phyloP scores from a whole-genome alignment of 73 alveolate species.

The Stentor coeruleus region DNA sequence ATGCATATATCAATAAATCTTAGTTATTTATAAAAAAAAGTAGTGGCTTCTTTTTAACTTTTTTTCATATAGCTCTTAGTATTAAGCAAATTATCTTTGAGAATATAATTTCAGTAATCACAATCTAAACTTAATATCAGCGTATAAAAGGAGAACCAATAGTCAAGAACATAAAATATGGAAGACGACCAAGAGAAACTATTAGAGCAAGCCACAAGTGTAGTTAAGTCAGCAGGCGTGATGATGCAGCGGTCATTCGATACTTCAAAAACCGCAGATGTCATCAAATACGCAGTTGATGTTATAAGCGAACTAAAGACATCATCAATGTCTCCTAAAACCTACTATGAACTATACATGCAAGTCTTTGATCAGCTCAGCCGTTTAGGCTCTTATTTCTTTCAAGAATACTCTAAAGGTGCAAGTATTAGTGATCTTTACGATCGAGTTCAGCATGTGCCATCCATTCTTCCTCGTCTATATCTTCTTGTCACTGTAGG shows the following conservation, averaged over 20 bases:
- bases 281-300: constrained; percentile 83
- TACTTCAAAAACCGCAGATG: constrained; percentile 78
- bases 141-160: too few relatives aligned
- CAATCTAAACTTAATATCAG: too few relatives aligned
- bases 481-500: constrained; percentile 97
- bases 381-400: constrained; percentile 80
- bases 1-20: too few relatives aligned
- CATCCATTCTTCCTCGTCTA: constrained; percentile 91
- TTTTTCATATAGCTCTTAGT: too few relatives aligned
- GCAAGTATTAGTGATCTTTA: constrained; percentile 92
- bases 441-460: constrained; percentile 96
- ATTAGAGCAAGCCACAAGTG: constrained; percentile 81
- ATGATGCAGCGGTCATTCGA: constrained; percentile 86
- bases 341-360: constrained; percentile 77
- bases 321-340: constrained; percentile 82
- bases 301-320: constrained; percentile 90
- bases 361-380: constrained; percentile 86
- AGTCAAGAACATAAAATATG: too few relatives aligned
- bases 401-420: constrained; percentile 91
- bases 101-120: too few relatives aligned
- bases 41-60: too few relatives aligned
- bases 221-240: constrained; percentile 85
- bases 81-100: too few relatives aligned
- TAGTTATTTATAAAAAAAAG: too few relatives aligned
- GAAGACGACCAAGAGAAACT: constrained; percentile 93